Conservation (phyloP, 129 eudicot genomes). For the Tagetes erecta region DNA sequence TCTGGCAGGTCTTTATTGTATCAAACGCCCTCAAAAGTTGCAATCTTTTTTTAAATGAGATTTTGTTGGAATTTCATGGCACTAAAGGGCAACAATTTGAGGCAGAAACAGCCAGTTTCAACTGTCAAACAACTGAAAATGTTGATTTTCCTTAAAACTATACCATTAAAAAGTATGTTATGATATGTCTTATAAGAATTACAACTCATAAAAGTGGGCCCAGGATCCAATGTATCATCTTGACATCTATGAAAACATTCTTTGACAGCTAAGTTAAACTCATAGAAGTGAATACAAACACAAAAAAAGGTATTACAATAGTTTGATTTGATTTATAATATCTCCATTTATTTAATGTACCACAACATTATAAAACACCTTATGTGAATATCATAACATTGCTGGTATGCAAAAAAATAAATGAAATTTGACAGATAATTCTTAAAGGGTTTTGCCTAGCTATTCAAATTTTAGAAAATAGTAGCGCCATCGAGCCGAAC, state of each 20-base stretch:
- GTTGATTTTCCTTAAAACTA: not conserved
- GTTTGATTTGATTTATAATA: slow-evolving; percentile 8
- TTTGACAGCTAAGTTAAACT: slow-evolving; percentile 46
- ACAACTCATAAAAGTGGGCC: slow-evolving; percentile 43
- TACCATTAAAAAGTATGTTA: slow-evolving; percentile 15
- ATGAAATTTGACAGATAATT: slow-evolving; percentile 17
- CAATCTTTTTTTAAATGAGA: not conserved
- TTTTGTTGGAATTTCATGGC: slow-evolving; percentile 2
- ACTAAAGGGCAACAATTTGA: slow-evolving; percentile 19
- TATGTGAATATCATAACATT: slow-evolving; percentile 5
- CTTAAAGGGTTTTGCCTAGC: not conserved
- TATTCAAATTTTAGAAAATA: not conserved
- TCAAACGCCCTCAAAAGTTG: not conserved
- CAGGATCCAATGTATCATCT: slow-evolving; percentile 21
- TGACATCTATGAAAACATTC: slow-evolving; percentile 43
- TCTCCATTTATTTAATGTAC: slow-evolving; percentile 10
- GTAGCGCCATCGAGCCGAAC: not conserved
- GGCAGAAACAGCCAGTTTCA: slow-evolving; percentile 7
- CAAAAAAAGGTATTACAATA: slow-evolving; percentile 28
- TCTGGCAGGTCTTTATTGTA: not conserved
- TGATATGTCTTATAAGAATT: slow-evolving; percentile 19
- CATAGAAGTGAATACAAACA: slow-evolving; percentile 34
- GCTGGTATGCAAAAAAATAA: slow-evolving; percentile 17
- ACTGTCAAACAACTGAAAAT: slow-evolving; percentile 18
- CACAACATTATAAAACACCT: slow-evolving; percentile 15